Conservation (phyloP, 163 green algal genomes). For the Smithsoniella earleae region DNA sequence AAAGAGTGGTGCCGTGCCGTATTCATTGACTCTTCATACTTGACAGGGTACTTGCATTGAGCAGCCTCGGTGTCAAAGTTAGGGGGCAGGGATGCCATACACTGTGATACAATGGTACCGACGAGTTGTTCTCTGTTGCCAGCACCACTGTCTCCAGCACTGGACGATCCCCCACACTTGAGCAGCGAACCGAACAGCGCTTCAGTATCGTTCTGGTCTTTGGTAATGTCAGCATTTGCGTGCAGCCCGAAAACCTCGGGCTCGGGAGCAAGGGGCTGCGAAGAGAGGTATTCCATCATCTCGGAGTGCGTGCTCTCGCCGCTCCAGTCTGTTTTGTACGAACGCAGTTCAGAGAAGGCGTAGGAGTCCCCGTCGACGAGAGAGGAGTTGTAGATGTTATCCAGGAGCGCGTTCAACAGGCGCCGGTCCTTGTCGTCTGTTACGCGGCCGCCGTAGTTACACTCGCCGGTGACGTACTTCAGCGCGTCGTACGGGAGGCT, state of each 20-base stretch:
- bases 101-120: slow-evolving; percentile 43
- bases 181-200: slow-evolving; percentile 54
- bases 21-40: slow-evolving; percentile 67
- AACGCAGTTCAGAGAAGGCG: background rate
- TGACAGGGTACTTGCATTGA: slow-evolving; percentile 49
- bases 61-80: slow-evolving; percentile 58
- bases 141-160: slow-evolving; percentile 37
- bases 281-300: slow-evolving; percentile 44
- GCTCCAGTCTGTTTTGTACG: slow-evolving; percentile 28
- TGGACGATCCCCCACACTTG: slow-evolving; percentile 34
- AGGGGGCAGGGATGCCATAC: slow-evolving; percentile 48
- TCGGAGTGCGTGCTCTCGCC: background rate
- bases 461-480: slow-evolving; percentile 67
- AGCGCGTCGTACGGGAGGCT: slow-evolving; percentile 41
- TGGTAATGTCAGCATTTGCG: slow-evolving; percentile 66
- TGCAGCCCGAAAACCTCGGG: slow-evolving; percentile 70
- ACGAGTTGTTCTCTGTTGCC: slow-evolving; percentile 43
- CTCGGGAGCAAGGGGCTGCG: too few relatives aligned
- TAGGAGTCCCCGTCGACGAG: slow-evolving; percentile 35
- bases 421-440: slow-evolving; percentile 76
- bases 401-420: slow-evolving; percentile 57
- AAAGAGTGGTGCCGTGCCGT: too few relatives aligned
- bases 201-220: slow-evolving; percentile 58
- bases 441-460: slow-evolving; percentile 75
- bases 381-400: slow-evolving; percentile 47